Evolutionary conservation across 257 asterid genomes (phyloP).

Genomic region (Eucommia ulmoides): DNA sequence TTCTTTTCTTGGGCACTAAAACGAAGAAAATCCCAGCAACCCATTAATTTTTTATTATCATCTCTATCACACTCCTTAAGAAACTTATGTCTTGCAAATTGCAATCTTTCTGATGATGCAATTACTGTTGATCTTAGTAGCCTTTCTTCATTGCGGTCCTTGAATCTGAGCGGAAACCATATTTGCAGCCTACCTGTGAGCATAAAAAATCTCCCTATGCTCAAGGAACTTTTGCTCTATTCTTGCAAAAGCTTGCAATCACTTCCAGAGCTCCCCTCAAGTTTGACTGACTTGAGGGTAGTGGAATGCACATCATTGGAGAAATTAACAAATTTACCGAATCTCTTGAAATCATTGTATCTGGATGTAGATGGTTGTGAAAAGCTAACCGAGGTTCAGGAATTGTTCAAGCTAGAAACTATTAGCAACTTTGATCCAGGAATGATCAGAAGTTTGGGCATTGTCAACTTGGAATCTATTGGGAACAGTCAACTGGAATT

Average conservation of each 20-base stretch:
- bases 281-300: constrained; percentile 6
- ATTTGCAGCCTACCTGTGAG: constrained; percentile 6
- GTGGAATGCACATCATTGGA: constrained; percentile 8
- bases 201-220: constrained; percentile 6
- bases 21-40: background rate
- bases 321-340: constrained; percentile 9
- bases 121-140: constrained; percentile 3
- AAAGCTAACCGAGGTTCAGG: constrained; percentile 10
- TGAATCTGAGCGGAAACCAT: constrained; percentile 9
- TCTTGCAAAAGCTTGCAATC: constrained; percentile 5
- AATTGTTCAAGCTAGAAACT: constrained; percentile 10
- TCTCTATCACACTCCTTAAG: constrained; percentile 10
- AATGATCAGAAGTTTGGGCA: constrained; percentile 4
- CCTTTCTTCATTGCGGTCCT: constrained; percentile 4
- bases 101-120: constrained; percentile 11
- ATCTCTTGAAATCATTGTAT: constrained; percentile 4
- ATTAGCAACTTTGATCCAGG: background rate
- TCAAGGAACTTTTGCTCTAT: constrained; percentile 11
- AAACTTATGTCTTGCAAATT: constrained; percentile 11
- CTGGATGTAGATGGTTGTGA: constrained; percentile 4
- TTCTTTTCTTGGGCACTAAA: constrained; percentile 7
- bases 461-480: constrained; percentile 7
- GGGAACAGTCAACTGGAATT: constrained; percentile 3
- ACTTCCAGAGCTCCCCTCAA: constrained; percentile 11
- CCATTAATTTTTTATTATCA: constrained; percentile 1